Conservation (phyloP, 1,284 basidiomycete species). For the Cryptococcus sp. region DNA sequence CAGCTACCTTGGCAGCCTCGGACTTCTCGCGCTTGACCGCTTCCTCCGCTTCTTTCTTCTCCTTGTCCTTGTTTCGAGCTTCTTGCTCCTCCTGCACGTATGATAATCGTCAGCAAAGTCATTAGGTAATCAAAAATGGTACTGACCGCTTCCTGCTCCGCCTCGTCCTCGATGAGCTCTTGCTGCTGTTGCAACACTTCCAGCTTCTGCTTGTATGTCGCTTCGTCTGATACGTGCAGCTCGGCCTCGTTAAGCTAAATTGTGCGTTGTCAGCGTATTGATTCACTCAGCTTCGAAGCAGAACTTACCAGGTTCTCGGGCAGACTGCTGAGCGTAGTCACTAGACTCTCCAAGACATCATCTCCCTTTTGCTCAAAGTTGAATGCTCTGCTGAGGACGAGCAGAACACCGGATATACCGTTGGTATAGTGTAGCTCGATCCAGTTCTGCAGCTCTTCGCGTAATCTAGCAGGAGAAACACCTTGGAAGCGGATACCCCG, state of each 20-base stretch:
- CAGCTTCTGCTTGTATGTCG: conserved; percentile 96
- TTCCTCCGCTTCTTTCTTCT: conserved; percentile 64
- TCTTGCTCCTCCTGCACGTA: conserved; percentile 74
- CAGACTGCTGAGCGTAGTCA: conserved; percentile 86
- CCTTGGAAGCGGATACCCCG: conserved; percentile 89
- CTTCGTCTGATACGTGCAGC: conserved; percentile 89
- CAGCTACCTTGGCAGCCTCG: conserved; percentile 73
- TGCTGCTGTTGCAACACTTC: conserved; percentile 98
- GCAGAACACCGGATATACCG: conserved; percentile 86
- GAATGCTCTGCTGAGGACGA: conserved; percentile 92
- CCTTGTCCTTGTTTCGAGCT: conserved; percentile 79
- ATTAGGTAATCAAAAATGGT: background rate
- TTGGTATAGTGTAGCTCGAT: conserved; percentile 85
- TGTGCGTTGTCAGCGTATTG: conserved; percentile 3
- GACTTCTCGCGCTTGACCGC: conserved; percentile 61
- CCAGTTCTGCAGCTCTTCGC: conserved; percentile 91
- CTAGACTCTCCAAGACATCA: conserved; percentile 78
- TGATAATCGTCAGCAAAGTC: background rate
- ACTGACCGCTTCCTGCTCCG: conserved; percentile 81
- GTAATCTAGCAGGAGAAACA: conserved; percentile 76
- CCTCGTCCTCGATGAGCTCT: conserved; percentile 98
- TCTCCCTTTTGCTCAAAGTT: conserved; percentile 85
- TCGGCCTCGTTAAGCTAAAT: conserved; percentile 90
- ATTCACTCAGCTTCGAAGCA: background rate
- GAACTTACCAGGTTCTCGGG: conserved; percentile 85